Evolutionary conservation across 176 grass and related monocot species (phyloP), one percentile per base, ranked within the genome.

Genomic region (Hsuehochloa calcarea): DNA sequence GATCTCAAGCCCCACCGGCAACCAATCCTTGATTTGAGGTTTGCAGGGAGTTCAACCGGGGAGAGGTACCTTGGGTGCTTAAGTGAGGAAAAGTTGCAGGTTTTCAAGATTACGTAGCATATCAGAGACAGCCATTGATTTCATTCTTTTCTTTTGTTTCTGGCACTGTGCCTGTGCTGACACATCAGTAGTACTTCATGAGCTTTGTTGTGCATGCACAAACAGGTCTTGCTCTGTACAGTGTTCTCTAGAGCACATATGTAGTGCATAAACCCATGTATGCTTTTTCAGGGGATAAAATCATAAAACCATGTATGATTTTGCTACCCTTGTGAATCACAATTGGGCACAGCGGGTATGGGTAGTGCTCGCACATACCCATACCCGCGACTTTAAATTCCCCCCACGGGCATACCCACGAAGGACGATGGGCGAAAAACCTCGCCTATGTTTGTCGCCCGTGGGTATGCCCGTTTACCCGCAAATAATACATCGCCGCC

Each of bases 11-110:
- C 91, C 3, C 93, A 95, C 87, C 85, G 41, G 43, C 59, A 83
- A n/a, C 93, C 93, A 2, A 85, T 95, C 90, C 93, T 98, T 89
- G 96, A 98, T 90, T 76, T 95, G 64, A 92, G 85, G 85, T 98
- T 92, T 38, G 72, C 86, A n/a, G 66, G 51, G 38, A 81, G 68
- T 72, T 68, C 80, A 20, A 22, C 56, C 3, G 89, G 88, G 68
- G 73, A 69, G 31, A 90, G 75, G 49, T 90, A 92, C 75, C 91
- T 98, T 34, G 96, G 96, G 14, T 95, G 93, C 82, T 75, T 94
- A 50, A 95, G 96, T 5, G 89, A 91, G 63, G 88, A 94, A 58
- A 95, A 86, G 65, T 50, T 95, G 65, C 89, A 95, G 78, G 80
- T 98, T 10, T 97, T 90, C 66, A 80, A 31, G 58, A 43, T 90